A percentile compares a stretch with the other conserved stretches of the same genome.
These are phyloP conservation scores for Talaromyces sp. DNA, from an alignment of 2,329 filamentous ascomycete species.

Conservation along the genomic window DNA sequence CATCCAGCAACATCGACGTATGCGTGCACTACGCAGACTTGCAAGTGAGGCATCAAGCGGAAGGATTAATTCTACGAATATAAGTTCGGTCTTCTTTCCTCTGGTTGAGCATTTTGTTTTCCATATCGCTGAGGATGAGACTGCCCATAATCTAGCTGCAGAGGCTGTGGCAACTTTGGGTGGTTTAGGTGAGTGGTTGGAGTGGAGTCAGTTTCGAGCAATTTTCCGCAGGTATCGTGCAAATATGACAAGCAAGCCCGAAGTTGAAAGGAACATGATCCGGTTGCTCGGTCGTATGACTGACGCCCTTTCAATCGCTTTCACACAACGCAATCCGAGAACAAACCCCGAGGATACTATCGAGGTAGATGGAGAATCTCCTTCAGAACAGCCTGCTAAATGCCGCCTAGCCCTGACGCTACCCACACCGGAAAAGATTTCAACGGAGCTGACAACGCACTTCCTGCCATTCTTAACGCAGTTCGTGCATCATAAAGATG, in stretches of 20 bases:
- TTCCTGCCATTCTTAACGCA: conserved; percentile 76
- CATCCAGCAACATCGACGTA: conserved; percentile 79
- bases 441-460: conserved; percentile 67
- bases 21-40: conserved; percentile 76
- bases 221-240: conserved; percentile 79
- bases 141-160: conserved; percentile 75
- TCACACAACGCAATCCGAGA: conserved; percentile 24
- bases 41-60: conserved; percentile 63
- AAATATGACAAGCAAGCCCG: conserved; percentile 75
- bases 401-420: conserved; percentile 60
- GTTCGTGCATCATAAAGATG: conserved; percentile 91
- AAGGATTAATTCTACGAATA: conserved; percentile 69
- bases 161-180: conserved; percentile 82
- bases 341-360: neutral
- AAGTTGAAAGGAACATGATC: conserved; percentile 81
- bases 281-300: conserved; percentile 76
- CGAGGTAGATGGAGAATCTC: conserved; percentile 13
- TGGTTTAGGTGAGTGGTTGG: conserved; percentile 68
- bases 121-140: conserved; percentile 65
- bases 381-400: conserved; percentile 31
- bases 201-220: conserved; percentile 87
- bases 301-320: conserved; percentile 66
- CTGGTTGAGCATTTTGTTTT: conserved; percentile 93
- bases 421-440: conserved; percentile 64
- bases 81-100: conserved; percentile 83